Evolutionary conservation across 2,329 filamentous ascomycete species (phyloP), one percentile per base, ranked within the genome.

Genomic region (Sordariomycetes sp.): DNA sequence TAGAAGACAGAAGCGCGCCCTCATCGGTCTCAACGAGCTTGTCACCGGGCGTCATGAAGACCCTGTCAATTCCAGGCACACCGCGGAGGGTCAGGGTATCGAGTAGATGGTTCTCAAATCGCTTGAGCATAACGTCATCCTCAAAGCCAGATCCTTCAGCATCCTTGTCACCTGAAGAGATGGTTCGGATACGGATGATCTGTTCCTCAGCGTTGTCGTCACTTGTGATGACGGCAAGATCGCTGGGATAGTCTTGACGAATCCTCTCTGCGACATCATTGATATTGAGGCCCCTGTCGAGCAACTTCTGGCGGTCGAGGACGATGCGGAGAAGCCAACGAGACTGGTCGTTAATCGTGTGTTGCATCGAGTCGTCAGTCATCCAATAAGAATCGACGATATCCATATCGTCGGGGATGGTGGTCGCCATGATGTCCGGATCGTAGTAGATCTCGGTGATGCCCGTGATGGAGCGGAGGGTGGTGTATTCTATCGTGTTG

Each of bases 341-440:
- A 10, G 94, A 97, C 72, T 97, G 93, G 60, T 83, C 82, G 50
- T 89, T 85, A 59, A 80, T 72, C 1, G 77, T 74, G 59, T 81
- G 79, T 32, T 79, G 76, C 22, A 74, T 76, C 50, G 95, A 90
- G 63, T 96, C 91, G 0, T 90, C 90, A 68, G 97, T 89, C 69
- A 97, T 85, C 75, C 93, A 97, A 78, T 96, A 97, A 0, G 93
- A 96, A 65, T 97, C 91, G 7, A 99, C 89, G 83, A 97, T 95
- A 67, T 97, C 94, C 61, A 82, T 74, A 77, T 99, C 94, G 59
- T 89, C 89, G 40, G 88, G 81, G 65, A 99, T 96, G 63, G 86
- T 88, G 0, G 95, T 99, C 34, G 82, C 79, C 65, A 89, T 84
- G 60, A 97, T 87, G 60, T 95, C 88, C 0, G 94, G 94, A 69